Evolutionary conservation across 345 rosid species (phyloP).

Genomic region (Linum lewisii): DNA sequence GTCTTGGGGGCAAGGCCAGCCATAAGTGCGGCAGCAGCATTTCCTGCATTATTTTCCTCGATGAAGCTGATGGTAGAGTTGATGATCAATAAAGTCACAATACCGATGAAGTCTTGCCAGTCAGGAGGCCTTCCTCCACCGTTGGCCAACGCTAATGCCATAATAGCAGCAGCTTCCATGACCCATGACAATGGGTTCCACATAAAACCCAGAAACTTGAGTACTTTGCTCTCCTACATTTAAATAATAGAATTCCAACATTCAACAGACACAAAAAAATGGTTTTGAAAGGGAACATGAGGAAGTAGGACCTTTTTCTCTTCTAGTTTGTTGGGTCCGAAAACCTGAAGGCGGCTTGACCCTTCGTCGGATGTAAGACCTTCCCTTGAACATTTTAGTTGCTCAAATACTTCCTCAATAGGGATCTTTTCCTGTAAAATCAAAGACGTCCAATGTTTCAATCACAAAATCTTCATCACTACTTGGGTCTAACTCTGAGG

Average conservation of each 20-base stretch:
- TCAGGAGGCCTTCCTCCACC: conserved; percentile 77
- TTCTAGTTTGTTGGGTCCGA: conserved; percentile 90
- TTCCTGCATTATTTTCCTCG: conserved; percentile 88
- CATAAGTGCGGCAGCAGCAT: conserved; percentile 95
- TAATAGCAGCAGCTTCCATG: conserved; percentile 88
- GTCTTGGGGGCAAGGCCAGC: conserved; percentile 92
- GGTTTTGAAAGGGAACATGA: neutral
- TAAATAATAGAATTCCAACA: neutral
- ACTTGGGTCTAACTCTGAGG: too few species aligned
- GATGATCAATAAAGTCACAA: conserved; percentile 52
- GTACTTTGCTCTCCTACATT: conserved; percentile 63
- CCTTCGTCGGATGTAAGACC: conserved; percentile 59
- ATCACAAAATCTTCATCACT: neutral
- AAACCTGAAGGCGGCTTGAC: conserved; percentile 51
- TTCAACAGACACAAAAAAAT: neutral
- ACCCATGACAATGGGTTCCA: conserved; percentile 99
- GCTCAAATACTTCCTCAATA: conserved; percentile 59
- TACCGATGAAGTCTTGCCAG: conserved; percentile 92
- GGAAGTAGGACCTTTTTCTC: conserved; percentile 56
- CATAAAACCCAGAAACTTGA: conserved; percentile 95
- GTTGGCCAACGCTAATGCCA: conserved; percentile 82
- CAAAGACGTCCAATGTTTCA: neutral
- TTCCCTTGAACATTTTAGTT: conserved; percentile 26
- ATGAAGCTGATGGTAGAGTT: conserved; percentile 93
- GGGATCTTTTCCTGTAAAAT: conserved; percentile 54